Percentiles rank a stretch among this genome's conserved stretches.
phyloP scores from a whole-genome alignment of 1,139 yeast species.

The Pichia sp. region DNA sequence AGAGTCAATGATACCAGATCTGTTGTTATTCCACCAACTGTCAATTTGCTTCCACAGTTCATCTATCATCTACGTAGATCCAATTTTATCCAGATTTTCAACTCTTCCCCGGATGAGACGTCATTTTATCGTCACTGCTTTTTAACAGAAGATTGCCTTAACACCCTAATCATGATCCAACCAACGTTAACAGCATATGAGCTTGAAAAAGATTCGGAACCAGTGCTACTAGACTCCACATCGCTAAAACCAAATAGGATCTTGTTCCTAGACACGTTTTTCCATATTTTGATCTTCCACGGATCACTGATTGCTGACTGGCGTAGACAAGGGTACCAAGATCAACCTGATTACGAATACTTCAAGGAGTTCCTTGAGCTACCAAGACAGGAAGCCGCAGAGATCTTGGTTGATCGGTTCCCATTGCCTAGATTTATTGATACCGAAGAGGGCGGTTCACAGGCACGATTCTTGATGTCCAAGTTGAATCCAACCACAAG shows the following conservation, averaged over 20 bases:
- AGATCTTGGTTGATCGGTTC: constrained; percentile 60
- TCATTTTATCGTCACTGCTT: constrained; percentile 63
- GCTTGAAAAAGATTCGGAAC: constrained; percentile 53
- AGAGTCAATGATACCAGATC: constrained; percentile 65
- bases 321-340: constrained; percentile 66
- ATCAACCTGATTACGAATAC: constrained; percentile 57
- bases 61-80: constrained; percentile 69
- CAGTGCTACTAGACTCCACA: constrained; percentile 65
- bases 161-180: constrained; percentile 69
- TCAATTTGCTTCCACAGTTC: constrained; percentile 73
- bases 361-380: constrained; percentile 56
- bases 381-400: constrained; percentile 69
- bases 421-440: constrained; percentile 72
- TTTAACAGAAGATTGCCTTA: constrained; percentile 61
- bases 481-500: constrained; percentile 70
- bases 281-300: constrained; percentile 66
- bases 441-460: constrained; percentile 74
- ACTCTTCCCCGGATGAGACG: constrained; percentile 78
- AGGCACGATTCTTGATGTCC: constrained; percentile 71
- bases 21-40: constrained; percentile 67
- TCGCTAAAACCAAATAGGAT: constrained; percentile 61
- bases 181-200: constrained; percentile 68
- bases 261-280: constrained; percentile 65
- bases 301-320: constrained; percentile 67
- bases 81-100: constrained; percentile 64